A percentile compares a stretch with the other conserved stretches of the same genome.
Conservation (phyloP, 2,329 filamentous ascomycete species). For the Fusarium concolor region DNA sequence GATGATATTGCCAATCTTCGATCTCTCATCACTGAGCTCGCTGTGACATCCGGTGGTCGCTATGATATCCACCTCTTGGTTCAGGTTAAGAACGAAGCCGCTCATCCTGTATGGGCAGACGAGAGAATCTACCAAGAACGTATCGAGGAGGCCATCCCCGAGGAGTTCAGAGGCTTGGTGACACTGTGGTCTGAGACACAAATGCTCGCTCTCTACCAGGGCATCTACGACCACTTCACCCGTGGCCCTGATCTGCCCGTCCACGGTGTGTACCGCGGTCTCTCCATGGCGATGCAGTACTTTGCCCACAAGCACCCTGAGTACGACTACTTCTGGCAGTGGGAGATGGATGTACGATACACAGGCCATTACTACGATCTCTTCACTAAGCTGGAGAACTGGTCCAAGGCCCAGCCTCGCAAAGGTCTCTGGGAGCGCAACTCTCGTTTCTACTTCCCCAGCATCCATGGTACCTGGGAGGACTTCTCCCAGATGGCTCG, state of each 20-base stretch:
- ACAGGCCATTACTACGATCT: constrained; percentile 87
- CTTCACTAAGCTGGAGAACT: constrained; percentile 75
- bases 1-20: constrained; percentile 86
- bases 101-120: constrained; percentile 82
- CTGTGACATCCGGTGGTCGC: constrained; percentile 83
- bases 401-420: constrained; percentile 78
- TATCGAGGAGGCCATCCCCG: constrained; percentile 76
- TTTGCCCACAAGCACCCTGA: constrained; percentile 90
- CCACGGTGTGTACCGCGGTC: constrained; percentile 91
- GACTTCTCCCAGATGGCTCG: constrained; percentile 80
- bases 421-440: constrained; percentile 87
- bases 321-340: constrained; percentile 93
- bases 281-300: constrained; percentile 94
- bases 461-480: constrained; percentile 81
- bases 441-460: constrained; percentile 80
- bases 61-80: constrained; percentile 89
- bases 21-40: constrained; percentile 84
- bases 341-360: constrained; percentile 94
- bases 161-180: constrained; percentile 88
- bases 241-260: constrained; percentile 77
- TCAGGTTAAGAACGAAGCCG: constrained; percentile 82
- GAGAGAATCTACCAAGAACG: constrained; percentile 74
- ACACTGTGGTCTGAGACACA: constrained; percentile 95
- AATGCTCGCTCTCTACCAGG: constrained; percentile 91
- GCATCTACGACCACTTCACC: constrained; percentile 80